These are phyloP conservation scores for Pichia sp. DNA, from an alignment of 1,139 yeast genomes.

Conservation along the genomic window DNA sequence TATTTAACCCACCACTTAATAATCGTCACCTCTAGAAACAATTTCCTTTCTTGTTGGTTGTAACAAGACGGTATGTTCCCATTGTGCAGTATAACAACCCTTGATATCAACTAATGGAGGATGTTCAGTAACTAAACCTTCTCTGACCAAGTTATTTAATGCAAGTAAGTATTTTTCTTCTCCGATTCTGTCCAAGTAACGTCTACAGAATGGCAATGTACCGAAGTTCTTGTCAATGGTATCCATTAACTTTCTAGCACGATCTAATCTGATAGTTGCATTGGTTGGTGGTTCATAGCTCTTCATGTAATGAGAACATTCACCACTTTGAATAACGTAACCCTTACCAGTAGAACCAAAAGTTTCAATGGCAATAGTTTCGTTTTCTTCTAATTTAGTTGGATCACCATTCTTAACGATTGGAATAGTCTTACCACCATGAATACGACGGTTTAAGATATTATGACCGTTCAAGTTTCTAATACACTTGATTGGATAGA, in stretches of 20 bases:
- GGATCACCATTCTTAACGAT: constrained; percentile 90
- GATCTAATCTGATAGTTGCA: constrained; percentile 56
- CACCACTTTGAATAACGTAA: constrained; percentile 82
- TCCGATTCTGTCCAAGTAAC: constrained; percentile 89
- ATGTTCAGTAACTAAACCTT: constrained; percentile 87
- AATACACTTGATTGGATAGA: constrained; percentile 83
- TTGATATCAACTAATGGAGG: constrained; percentile 90
- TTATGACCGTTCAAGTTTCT: constrained; percentile 94
- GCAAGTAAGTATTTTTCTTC: constrained; percentile 91
- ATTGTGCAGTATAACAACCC: constrained; percentile 96
- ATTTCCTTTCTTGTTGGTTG: constrained; percentile 94
- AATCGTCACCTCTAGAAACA: constrained; percentile 94
- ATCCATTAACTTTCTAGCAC: constrained; percentile 64
- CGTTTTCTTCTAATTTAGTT: constrained; percentile 99
- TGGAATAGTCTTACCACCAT: constrained; percentile 95
- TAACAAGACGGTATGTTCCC: constrained; percentile 87
- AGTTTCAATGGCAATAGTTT: constrained; percentile 96
- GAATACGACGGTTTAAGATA: constrained; percentile 79
- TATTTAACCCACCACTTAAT: constrained; percentile 35
- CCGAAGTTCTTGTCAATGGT: constrained; percentile 83
- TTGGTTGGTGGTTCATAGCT: constrained; percentile 45
- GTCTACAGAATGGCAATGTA: constrained; percentile 93
- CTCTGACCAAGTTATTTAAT: constrained; percentile 80
- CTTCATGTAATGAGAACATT: constrained; percentile 89
- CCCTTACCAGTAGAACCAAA: constrained; percentile 98